Base-by-base conservation (phyloP, 2,329 filamentous ascomycete genomes). In the Geoglossum cookeanum region DNA sequence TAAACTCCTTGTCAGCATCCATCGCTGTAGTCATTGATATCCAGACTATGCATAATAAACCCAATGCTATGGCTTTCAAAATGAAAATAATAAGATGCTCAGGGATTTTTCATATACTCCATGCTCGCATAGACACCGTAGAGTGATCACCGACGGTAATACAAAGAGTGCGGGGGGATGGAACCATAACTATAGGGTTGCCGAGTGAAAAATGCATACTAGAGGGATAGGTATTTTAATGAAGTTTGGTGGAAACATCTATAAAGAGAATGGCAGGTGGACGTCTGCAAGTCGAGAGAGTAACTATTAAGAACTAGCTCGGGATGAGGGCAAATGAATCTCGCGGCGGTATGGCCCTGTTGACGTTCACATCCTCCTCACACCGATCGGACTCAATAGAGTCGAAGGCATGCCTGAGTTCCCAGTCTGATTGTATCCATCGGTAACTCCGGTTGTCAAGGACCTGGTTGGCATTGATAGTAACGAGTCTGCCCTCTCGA, bases 401-500 rank as follows among this genome's bases (percentile, higher is more conserved):
- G 29, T 53, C 22, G 49, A 53, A 53, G 49, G 49, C 49, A 53
- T 53, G 30, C 49, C 49, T 37, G n/a, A 30, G 15, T 32, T 32
- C 4, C 17, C 49, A 22, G 29, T 9, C 4, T 53, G 49, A 33
- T 22, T 35, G 30, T 53, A 53, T 53, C 49, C 49, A 22, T 53
- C 49, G 8, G 49, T 53, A 13, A 53, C 33, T 57, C 57, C 61
- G 32, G 15, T 55, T 15, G 70, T 71, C 27, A 70, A 65, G 57
- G 71, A 73, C 42, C 56, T 32, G 17, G 30, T 42, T n/a, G 42
- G 29, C 22, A 39, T 63, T 22, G 63, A 64, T 1, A 66, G 59
- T n/a, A 65, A 60, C 3, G 64, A 60, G 53, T 68, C 66, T 9
- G 66, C 61, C 27, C 66, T 62, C 48, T 68, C 65, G 57, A 64